Conservation (phyloP, 164 flowering plant genomes). For the Taxillus chinensis region DNA sequence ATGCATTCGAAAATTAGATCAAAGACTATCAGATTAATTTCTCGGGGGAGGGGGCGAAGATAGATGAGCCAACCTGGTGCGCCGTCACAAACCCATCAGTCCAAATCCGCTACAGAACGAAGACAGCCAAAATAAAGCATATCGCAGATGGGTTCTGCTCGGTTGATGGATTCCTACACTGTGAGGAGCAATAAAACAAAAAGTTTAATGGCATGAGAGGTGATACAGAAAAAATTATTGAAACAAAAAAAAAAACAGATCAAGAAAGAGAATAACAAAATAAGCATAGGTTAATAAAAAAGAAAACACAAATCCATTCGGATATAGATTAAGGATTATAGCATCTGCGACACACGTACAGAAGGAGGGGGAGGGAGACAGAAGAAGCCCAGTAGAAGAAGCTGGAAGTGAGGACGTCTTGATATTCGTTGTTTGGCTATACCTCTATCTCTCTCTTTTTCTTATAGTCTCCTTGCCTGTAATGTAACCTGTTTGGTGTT, state of each 20-base stretch:
- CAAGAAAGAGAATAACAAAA: not conserved
- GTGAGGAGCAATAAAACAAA: not conserved
- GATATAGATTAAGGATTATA: slow-evolving; percentile 10
- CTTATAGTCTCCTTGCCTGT: no score
- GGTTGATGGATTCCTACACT: not conserved
- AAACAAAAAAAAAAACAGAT: slow-evolving; percentile 6
- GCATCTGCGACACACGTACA: not conserved
- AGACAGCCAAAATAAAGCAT: not conserved
- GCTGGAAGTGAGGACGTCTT: slow-evolving; percentile 1
- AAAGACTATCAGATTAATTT: no score
- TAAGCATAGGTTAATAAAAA: not conserved
- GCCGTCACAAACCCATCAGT: slow-evolving; percentile 13
- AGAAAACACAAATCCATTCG: slow-evolving; percentile 9
- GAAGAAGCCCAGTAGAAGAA: not conserved
- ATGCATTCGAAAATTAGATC: no score
- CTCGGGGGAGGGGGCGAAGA: not conserved
- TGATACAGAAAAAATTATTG: slow-evolving; percentile 8
- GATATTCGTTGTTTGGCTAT: slow-evolving; percentile 24
- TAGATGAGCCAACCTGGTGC: slow-evolving; percentile 1
- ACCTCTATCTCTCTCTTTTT: not conserved
- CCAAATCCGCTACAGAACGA: slow-evolving; percentile 9
- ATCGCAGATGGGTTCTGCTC: slow-evolving; percentile 8
- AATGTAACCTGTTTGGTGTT: no score
- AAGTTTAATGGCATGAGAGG: slow-evolving; percentile 1
- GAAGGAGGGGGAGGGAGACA: slow-evolving; percentile 4